A percentile compares a stretch with the other conserved stretches of the same genome.
phyloP scores from a whole-genome alignment of 2,329 filamentous ascomycete species.

The Ascochyta fabae region DNA sequence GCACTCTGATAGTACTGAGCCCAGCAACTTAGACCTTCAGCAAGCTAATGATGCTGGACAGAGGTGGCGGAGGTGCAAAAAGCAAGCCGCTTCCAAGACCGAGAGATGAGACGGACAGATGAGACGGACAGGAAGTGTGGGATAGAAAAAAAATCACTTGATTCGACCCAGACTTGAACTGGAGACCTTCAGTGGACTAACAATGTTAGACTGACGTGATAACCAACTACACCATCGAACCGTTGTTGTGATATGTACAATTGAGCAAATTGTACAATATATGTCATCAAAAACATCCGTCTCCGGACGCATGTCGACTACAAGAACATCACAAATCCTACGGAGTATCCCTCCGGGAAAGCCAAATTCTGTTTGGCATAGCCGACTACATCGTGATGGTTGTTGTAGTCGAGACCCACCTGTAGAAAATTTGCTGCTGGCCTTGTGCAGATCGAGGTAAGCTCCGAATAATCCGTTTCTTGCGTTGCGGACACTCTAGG shows the following conservation, averaged over 20 bases:
- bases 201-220: conserved; percentile 55
- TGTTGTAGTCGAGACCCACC: not conserved
- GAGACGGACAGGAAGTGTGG: not conserved
- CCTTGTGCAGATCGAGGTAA: conserved; percentile 4
- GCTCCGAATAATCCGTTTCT: not conserved
- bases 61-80: not conserved
- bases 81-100: not conserved
- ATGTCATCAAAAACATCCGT: not conserved
- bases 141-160: conserved; percentile 12
- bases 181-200: conserved; percentile 21
- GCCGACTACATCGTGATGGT: not conserved
- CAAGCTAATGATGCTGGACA: no score
- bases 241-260: not conserved
- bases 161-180: conserved; percentile 31
- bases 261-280: fast-evolving
- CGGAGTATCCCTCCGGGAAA: not conserved
- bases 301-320: no score
- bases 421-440: conserved; percentile 3
- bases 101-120: not conserved
- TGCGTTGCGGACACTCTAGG: not conserved
- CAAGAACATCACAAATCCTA: not conserved
- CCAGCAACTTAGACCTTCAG: no score
- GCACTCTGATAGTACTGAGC: no score
- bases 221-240: conserved; percentile 53
- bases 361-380: not conserved